A percentile compares a stretch with the other conserved stretches of the same genome.
Conservation (phyloP, 2,329 filamentous ascomycete genomes). For the Aureobasidium sp. region DNA sequence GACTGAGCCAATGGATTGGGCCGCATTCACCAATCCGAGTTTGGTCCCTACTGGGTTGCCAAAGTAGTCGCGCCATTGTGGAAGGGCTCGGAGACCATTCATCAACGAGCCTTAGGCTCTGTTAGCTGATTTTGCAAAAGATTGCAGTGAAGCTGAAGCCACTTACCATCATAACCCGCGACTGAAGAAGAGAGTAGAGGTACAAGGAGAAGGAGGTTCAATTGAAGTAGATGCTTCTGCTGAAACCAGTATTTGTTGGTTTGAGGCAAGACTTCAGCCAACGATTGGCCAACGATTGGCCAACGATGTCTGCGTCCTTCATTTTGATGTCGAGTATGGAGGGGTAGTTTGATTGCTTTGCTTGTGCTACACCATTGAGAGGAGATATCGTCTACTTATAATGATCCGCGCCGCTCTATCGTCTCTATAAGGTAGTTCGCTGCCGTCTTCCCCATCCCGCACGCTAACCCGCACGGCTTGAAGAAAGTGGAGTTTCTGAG, state of each 20-base stretch:
- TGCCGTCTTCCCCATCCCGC: neutral
- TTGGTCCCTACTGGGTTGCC: slow-evolving; percentile 30
- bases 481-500: neutral
- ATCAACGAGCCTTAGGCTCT: slow-evolving; percentile 29
- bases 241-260: slow-evolving; percentile 37
- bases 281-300: slow-evolving; percentile 22
- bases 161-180: slow-evolving; percentile 38
- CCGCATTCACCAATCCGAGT: slow-evolving; percentile 33
- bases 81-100: slow-evolving; percentile 39
- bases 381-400: neutral
- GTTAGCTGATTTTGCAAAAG: neutral
- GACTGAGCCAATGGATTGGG: slow-evolving; percentile 34
- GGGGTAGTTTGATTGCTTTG: neutral
- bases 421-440: neutral
- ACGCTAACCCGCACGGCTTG: neutral
- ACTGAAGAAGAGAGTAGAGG: slow-evolving; percentile 37
- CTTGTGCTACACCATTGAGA: neutral
- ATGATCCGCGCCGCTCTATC: neutral
- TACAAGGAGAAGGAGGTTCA: slow-evolving; percentile 39
- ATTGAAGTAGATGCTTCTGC: slow-evolving; percentile 34
- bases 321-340: slow-evolving; percentile 11
- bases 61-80: slow-evolving; percentile 37
- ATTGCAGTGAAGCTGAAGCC: neutral
- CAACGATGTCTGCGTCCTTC: slow-evolving; percentile 26
- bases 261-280: slow-evolving; percentile 35